phyloP scores from a whole-genome alignment of 2,329 filamentous ascomycete genomes.

The Beauveria varroae region DNA sequence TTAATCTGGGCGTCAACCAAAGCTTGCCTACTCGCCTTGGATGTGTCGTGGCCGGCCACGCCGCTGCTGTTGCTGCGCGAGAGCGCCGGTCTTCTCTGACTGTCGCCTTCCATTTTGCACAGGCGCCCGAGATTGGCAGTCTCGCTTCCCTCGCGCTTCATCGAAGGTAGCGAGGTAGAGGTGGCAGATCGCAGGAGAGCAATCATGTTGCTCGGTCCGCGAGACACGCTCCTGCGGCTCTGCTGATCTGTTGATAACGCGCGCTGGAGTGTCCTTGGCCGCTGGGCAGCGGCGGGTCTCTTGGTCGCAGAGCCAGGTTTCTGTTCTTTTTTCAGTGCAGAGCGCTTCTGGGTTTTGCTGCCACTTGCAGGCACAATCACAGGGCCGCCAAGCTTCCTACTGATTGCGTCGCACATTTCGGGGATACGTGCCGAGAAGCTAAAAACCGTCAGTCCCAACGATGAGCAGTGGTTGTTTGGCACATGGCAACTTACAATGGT shows the following conservation, averaged over 20 bases:
- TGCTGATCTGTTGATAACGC: constrained; percentile 54
- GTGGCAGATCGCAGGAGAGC: constrained; percentile 63
- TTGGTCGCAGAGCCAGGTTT: constrained; percentile 47
- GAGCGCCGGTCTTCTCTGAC: constrained; percentile 28
- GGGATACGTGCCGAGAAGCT: constrained; percentile 72
- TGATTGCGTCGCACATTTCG: constrained; percentile 60
- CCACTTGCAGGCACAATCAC: constrained; percentile 49
- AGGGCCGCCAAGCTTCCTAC: constrained; percentile 69
- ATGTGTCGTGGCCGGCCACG: constrained; percentile 43
- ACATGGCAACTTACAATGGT: constrained; percentile 55
- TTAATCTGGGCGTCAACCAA: constrained; percentile 62
- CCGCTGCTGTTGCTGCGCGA: constrained; percentile 38
- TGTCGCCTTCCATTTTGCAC: constrained; percentile 32
- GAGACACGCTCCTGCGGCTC: constrained; percentile 45
- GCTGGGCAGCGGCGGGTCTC: constrained; percentile 33
- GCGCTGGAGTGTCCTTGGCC: constrained; percentile 49
- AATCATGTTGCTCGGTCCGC: constrained; percentile 49
- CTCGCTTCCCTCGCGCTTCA: constrained; percentile 66
- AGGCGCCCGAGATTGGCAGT: constrained; percentile 41
- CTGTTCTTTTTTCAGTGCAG: constrained; percentile 34
- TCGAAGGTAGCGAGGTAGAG: constrained; percentile 47
- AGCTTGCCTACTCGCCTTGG: constrained; percentile 57
- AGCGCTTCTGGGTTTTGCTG: constrained; percentile 38
- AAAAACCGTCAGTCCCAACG: constrained; percentile 25
- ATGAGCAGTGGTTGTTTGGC: neutral